phyloP scores from a whole-genome alignment of 2,329 filamentous ascomycete genomes.

The Ascochyta rabiei region DNA sequence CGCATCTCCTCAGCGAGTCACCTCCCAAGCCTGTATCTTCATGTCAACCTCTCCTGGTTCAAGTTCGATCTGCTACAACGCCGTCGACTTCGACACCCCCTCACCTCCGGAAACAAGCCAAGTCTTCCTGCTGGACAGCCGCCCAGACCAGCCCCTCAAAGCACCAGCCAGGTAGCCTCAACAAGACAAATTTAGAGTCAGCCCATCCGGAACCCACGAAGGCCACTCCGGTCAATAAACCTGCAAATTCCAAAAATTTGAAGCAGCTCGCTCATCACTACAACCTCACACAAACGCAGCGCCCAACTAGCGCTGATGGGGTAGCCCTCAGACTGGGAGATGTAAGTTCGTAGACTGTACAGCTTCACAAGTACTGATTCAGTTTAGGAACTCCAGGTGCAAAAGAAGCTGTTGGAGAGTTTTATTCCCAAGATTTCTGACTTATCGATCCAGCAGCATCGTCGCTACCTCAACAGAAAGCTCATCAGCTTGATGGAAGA shows the following conservation, averaged over 20 bases:
- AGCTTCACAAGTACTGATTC: background rate
- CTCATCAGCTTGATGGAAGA: constrained; percentile 18
- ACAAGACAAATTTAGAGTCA: background rate
- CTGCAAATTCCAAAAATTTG: background rate
- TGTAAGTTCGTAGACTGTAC: background rate
- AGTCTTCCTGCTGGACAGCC: background rate
- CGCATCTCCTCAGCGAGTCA: background rate
- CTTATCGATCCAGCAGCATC: background rate
- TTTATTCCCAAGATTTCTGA: background rate
- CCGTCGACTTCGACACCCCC: background rate
- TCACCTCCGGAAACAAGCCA: background rate
- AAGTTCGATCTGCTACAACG: background rate
- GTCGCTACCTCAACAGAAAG: constrained; percentile 1
- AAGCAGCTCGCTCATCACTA: background rate
- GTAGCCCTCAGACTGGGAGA: background rate
- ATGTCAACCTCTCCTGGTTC: background rate
- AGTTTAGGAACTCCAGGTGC: background rate
- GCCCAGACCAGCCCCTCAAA: background rate
- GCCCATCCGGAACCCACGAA: background rate
- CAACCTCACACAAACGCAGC: background rate
- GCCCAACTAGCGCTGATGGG: background rate
- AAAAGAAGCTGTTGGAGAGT: background rate
- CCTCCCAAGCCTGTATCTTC: background rate
- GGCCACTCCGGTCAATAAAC: background rate
- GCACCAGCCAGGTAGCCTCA: too few species aligned